Evolutionary conservation across 805 yeast genomes (phyloP), one percentile per base, ranked within the genome.

Genomic region (Metschnikowia lunata): DNA sequence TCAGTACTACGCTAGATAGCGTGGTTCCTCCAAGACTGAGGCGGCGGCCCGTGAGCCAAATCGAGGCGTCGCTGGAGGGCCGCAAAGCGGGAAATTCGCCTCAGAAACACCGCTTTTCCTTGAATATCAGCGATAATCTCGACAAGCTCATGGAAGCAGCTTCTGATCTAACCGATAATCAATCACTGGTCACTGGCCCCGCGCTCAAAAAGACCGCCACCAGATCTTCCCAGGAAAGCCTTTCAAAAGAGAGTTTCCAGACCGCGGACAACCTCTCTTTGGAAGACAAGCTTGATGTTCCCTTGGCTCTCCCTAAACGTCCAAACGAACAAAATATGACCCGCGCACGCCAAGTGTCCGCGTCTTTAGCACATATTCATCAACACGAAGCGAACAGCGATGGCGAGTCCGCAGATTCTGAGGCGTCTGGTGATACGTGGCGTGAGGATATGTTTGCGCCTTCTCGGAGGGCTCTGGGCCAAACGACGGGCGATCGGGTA

Each of bases 1-100:
- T 63, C 47, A 58, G 57, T 40, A 71, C 75, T 9, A 60, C 51
- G 18, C 56, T 69, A 30, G 73, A 67, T 34, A 56, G 56, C 6
- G 55, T 70, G 4, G 56, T 71, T 2, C 75, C 75, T 2, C 64
- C 72, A 1, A 58, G 75, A 41, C 68, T 72, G 31, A 58, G 58
- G 7, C 56, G 66, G 37, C 53, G 75, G 45, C 75, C 75, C 7
- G 60, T 60, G 26, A 64, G 69, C 46, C 66, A 51, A 40, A 34
- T 37, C 15, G 39, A 46, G 26, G 36, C 43, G 37, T 39, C 29
- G 37, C 26, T 30, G 8, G 40, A 30, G 10, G 23, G 23, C 23
- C 30, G 34, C 11, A 36, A 30, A 11, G 37, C 30, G 15, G 29
- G 29, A 6, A 13, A 14, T 9, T 32, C 27, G 13, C 26, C 10